These are phyloP conservation scores for Thermomucor indicae-seudaticae DNA, from an alignment of 371 early-diverging fungal genomes.

Conservation along the genomic window DNA sequence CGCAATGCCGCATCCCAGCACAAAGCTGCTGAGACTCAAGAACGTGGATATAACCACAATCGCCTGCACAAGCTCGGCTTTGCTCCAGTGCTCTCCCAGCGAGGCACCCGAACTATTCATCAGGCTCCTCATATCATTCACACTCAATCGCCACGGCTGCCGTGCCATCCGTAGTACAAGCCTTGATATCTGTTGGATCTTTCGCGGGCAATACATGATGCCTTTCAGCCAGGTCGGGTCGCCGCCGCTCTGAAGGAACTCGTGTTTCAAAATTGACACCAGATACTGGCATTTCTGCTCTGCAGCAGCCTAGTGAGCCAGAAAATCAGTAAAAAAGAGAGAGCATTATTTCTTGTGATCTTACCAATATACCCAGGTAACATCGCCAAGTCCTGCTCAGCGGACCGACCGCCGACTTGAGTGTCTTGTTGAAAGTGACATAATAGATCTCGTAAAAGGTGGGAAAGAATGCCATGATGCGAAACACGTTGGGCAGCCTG, in stretches of 20 bases:
- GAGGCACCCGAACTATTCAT: conserved; percentile 27
- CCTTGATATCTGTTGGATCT: conserved; percentile 48
- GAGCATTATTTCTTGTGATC: conserved; percentile 2
- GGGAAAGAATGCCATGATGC: conserved; percentile 62
- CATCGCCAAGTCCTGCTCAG: conserved; percentile 54
- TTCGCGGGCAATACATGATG: conserved; percentile 45
- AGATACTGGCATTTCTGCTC: conserved; percentile 60
- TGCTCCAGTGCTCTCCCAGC: conserved; percentile 50
- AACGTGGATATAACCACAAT: conserved; percentile 53
- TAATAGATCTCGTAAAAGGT: conserved; percentile 57
- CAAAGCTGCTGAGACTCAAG: conserved; percentile 58
- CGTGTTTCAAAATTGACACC: conserved; percentile 48
- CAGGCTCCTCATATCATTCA: conserved; percentile 38
- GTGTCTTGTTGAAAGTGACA: conserved; percentile 30
- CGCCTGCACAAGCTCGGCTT: conserved; percentile 60
- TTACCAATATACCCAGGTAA: conserved; percentile 61
- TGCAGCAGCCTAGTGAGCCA: conserved; percentile 47
- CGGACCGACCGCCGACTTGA: conserved; percentile 50
- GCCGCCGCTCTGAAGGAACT: conserved; percentile 58
- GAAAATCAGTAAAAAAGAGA: conserved; percentile 1
- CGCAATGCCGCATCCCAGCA: conserved; percentile 58
- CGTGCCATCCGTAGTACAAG: conserved; percentile 50
- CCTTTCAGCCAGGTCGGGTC: conserved; percentile 61
- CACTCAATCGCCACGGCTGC: conserved; percentile 58
- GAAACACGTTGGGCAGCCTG: conserved; percentile 48